Evolutionary conservation across 441 rosid species (phyloP), one percentile per base, ranked within the genome.

Genomic region (Euphorbia corollata): DNA sequence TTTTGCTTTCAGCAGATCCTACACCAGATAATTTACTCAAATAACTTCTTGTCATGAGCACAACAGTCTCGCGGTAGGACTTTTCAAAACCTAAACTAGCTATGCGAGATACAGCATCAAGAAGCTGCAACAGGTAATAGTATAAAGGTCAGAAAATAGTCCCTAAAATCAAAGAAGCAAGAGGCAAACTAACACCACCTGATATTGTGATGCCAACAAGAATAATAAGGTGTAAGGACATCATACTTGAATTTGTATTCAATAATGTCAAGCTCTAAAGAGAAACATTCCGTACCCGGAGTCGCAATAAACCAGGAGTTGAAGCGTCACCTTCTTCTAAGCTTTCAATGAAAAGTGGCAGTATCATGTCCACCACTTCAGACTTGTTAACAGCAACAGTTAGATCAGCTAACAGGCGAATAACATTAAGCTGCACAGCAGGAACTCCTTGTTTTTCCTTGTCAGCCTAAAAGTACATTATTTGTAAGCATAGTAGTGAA

Each of bases 291-390:
- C 90, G 67, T 91, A 91, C 99, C 73, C 91, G 86, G 71, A 94
- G 89, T 73, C 97, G 87, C 75, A 94, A 78, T 79, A 80, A 78
- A 79, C 99, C 81, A 76, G 99, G 92, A 81, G 84, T 69, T 43
- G 92, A 81, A 80, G 97, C 96, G 78, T 91, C 99, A 57, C 99
- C 98, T 92, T 91, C 99, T 83, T 94, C 99, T 74, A 94, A 81
- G 75, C 83, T 90, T 87, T 94, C 99, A 77, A 94, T 81, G 81
- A 88, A 94, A 75, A 90, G 95, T 8, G 99, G 98, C 78, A 94
- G 80, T 73, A 94, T 87, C 98, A 91, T 88, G 85, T 94, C 98
- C 43, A 93, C 94, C 75, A 90, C 91, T 77, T 90, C 98, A 64
- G 97, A 83, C 84, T 88, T 94, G 79, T 82, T 82, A 74, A 92